Evolutionary conservation across 805 yeast species (phyloP).

Genomic region (Alloascoidea hylecoeti): DNA sequence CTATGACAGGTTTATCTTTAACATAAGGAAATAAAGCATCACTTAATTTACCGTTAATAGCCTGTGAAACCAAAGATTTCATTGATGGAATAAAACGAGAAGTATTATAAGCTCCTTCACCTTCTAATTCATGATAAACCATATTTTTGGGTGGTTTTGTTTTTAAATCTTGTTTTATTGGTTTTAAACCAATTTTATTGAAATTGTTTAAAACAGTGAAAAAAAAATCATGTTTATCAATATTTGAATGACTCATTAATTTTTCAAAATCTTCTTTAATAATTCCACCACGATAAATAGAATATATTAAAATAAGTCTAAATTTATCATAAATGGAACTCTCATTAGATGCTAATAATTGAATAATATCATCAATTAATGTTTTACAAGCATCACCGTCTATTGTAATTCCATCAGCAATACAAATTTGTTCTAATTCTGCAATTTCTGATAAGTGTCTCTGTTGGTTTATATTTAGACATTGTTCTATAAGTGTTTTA

Average conservation of each 20-base stretch:
- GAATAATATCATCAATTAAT: conserved; percentile 48
- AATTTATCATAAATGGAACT: conserved; percentile 53
- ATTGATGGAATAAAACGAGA: conserved; percentile 65
- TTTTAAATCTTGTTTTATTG: conserved; percentile 27
- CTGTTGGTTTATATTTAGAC: conserved; percentile 43
- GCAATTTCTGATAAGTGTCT: conserved; percentile 57
- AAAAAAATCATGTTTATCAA: conserved; percentile 26
- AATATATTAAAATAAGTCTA: conserved; percentile 61
- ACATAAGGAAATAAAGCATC: conserved; percentile 56
- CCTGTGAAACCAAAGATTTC: conserved; percentile 38
- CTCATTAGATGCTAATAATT: conserved; percentile 31
- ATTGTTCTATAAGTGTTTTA: conserved; percentile 46
- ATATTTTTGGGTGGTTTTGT: conserved; percentile 14
- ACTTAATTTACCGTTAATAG: conserved; percentile 33
- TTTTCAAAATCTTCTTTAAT: conserved; percentile 61
- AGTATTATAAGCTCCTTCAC: conserved; percentile 34
- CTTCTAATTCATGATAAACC: conserved; percentile 36
- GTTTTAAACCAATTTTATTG: conserved; percentile 40
- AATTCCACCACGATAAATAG: conserved; percentile 58
- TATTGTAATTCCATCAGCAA: conserved; percentile 55
- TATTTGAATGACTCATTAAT: conserved; percentile 38
- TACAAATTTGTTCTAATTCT: conserved; percentile 73
- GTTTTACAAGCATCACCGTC: conserved; percentile 51
- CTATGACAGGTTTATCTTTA: conserved; percentile 51
- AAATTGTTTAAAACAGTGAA: conserved; percentile 44